phyloP scores from a whole-genome alignment of 805 yeast species.

The Ogataea populi-albae region DNA sequence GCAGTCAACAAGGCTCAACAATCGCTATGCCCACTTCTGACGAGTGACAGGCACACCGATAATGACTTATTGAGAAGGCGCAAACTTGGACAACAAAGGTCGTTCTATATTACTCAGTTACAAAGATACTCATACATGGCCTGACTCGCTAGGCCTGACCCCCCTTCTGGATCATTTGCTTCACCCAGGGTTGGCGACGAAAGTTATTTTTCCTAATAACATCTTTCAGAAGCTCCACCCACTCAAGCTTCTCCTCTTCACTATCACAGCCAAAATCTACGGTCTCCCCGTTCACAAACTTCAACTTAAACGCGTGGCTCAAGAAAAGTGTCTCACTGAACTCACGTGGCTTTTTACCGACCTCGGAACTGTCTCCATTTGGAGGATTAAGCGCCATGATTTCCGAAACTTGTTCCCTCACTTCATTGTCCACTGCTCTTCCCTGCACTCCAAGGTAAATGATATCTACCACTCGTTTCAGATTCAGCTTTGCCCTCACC shows the following conservation, averaged over 20 bases:
- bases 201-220: conserved; percentile 42
- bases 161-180: conserved; percentile 24
- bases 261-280: conserved; percentile 86
- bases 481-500: conserved; percentile 72
- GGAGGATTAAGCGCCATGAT: conserved; percentile 21
- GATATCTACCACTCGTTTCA: conserved; percentile 61
- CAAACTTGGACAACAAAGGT: too few species aligned
- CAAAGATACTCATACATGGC: too few species aligned
- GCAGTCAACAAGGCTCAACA: too few species aligned
- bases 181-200: conserved; percentile 37
- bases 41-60: too few species aligned
- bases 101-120: too few species aligned
- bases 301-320: conserved; percentile 71
- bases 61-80: too few species aligned
- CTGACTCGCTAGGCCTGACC: neutral
- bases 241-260: conserved; percentile 52
- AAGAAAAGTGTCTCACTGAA: conserved; percentile 69
- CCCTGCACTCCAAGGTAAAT: conserved; percentile 39
- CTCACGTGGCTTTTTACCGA: conserved; percentile 39
- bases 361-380: conserved; percentile 6
- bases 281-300: conserved; percentile 75
- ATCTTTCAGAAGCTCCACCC: conserved; percentile 62
- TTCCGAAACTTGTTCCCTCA: conserved; percentile 17
- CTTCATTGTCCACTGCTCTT: conserved; percentile 20
- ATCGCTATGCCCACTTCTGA: too few species aligned